Conservation (phyloP, 176 grass and related monocot species). For the Juncus effusus region DNA sequence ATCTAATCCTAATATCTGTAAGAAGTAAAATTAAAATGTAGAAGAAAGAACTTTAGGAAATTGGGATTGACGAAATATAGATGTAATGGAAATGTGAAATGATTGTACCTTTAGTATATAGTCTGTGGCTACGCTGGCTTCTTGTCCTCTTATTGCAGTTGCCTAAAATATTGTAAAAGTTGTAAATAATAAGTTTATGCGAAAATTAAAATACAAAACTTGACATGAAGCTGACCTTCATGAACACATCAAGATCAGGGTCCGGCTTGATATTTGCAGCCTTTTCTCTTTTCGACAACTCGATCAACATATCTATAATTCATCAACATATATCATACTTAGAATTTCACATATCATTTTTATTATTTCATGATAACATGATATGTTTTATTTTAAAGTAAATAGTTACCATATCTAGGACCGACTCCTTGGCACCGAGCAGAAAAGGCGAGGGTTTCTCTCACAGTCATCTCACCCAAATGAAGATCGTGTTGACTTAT, state of each 20-base stretch:
- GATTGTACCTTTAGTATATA: conserved; percentile 76
- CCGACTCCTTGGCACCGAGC: conserved; percentile 91
- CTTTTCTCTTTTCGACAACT: conserved; percentile 87
- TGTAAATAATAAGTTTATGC: conserved; percentile 1
- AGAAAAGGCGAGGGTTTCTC: conserved; percentile 87
- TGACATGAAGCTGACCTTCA: conserved; percentile 54
- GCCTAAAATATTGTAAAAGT: conserved; percentile 40
- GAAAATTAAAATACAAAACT: not conserved
- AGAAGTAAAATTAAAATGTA: conserved; percentile 1
- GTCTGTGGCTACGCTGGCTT: conserved; percentile 64
- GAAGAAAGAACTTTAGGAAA: not conserved
- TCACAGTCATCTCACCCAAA: conserved; percentile 95
- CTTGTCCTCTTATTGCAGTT: conserved; percentile 49
- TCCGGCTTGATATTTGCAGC: conserved; percentile 85
- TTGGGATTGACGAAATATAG: not conserved
- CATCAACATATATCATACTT: not conserved
- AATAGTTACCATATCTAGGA: conserved; percentile 53
- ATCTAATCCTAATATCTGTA: conserved; percentile 33
- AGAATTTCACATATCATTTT: not conserved
- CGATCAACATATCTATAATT: conserved; percentile 64
- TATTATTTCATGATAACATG: conserved; percentile 4
- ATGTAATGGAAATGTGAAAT: not conserved
- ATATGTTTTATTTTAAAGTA: not conserved
- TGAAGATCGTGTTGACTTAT: conserved; percentile 96
- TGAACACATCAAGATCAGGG: conserved; percentile 84